Base-by-base conservation (phyloP, 148 eudicot species). In the Camellia sinensis region DNA sequence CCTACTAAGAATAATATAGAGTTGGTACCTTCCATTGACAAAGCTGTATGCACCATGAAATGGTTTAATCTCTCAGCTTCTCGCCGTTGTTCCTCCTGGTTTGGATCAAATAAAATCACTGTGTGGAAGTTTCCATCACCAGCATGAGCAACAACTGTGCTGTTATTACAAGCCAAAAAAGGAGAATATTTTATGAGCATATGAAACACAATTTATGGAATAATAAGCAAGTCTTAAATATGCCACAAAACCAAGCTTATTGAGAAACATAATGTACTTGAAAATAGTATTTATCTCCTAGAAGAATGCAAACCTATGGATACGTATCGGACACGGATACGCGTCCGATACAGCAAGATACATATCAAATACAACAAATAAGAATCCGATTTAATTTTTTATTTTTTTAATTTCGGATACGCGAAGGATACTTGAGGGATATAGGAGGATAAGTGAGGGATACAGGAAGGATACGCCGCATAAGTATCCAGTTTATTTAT, bases 121-220 rank as follows among this genome's bases (percentile, higher is more conserved):
- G 94, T 87, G 83, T 96, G 99, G 88, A 96, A 96, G 89, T 96
- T 96, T 19, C 99, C 99, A 29, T 96, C 99, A 83, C 99, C 99
- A 79, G 98, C 98, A 93, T 93, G 99, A 84, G 99, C 99, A 84
- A 96, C 77, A 67, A 96, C 92, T 10, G 97, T 85, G 88, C 99
- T 95, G 94, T 87, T 79, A 61, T 74, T 57, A 67, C 19, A 40
- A 75, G 70, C 29, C 60, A 63, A 48, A 19, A 68, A 21, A 8
- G 73, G n/a, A 17, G 4, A 22, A 44, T n/a, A 57, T 57, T 57
- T 41, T 18, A 72, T 65, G 4, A 74, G 67, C 40, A 64, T 43
- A 80, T 17, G n/a, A 45, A 21, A 41, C 6, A 56, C 13, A 17
- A 40, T 7, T 5, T 15, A 65, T 37, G 44, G 21, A 60, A 41